Percentiles rank a stretch among this genome's conserved stretches.
Evolutionary conservation across 2,329 filamentous ascomycete genomes (phyloP).

Genomic region (Sporothrix inflata): DNA sequence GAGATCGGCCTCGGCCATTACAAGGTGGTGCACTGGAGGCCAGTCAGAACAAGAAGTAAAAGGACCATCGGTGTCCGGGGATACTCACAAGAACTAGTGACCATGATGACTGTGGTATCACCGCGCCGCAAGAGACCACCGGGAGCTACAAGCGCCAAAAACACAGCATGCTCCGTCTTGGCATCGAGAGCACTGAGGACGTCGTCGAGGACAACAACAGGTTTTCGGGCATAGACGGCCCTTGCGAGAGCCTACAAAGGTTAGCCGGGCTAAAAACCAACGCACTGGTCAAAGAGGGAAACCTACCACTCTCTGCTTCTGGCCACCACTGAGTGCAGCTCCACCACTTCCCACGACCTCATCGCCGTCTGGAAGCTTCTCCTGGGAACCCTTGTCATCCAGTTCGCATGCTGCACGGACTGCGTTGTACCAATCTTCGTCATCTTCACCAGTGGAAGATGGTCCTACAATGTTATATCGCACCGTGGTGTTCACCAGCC

Average conservation of each 20-base stretch:
- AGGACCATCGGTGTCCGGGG: background rate
- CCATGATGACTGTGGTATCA: conserved; percentile 41
- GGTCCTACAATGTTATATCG: background rate
- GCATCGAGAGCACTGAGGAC: conserved; percentile 43
- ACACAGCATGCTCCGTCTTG: conserved; percentile 39
- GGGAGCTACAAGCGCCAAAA: conserved; percentile 39
- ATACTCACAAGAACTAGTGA: conserved; percentile 34
- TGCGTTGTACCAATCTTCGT: background rate
- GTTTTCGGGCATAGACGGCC: conserved; percentile 39
- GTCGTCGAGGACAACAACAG: conserved; percentile 43
- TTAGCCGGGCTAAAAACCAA: too few relatives aligned
- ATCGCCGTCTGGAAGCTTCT: conserved; percentile 4
- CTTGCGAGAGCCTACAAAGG: conserved; percentile 42
- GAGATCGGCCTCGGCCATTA: background rate
- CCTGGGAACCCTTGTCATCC: background rate
- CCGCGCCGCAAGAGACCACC: conserved; percentile 39
- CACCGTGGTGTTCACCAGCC: conserved; percentile 13
- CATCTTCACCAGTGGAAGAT: background rate
- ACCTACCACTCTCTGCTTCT: conserved; percentile 11
- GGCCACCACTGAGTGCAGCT: background rate
- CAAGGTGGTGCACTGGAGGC: conserved; percentile 5
- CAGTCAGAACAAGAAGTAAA: background rate
- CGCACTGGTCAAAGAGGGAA: too few relatives aligned
- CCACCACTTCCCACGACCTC: conserved; percentile 5
- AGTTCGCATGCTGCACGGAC: background rate